A percentile compares a stretch with the other conserved stretches of the same genome.
Conservation (phyloP, 345 rosid species). For the Pseudoturritis turrita region DNA sequence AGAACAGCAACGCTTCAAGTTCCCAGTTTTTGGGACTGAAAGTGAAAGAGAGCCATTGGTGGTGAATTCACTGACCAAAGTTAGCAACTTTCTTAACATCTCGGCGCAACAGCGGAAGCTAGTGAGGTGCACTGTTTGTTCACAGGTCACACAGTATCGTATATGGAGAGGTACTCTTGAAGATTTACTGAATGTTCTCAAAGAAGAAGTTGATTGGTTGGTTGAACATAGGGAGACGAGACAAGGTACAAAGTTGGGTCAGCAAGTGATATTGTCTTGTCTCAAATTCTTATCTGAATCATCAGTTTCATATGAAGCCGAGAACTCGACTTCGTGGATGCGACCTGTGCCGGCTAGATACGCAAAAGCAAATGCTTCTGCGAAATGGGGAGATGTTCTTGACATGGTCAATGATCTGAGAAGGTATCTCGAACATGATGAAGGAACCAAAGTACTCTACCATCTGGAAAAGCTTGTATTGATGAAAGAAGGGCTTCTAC, state of each 20-base stretch:
- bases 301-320: slow-evolving; percentile 34
- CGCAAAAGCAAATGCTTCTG: slow-evolving; percentile 26
- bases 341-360: slow-evolving; percentile 42
- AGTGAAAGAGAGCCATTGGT: slow-evolving; percentile 52
- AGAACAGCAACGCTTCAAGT: slow-evolving; percentile 13
- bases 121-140: slow-evolving; percentile 49
- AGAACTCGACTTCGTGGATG: slow-evolving; percentile 64
- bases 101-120: slow-evolving; percentile 70
- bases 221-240: slow-evolving; percentile 28
- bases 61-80: slow-evolving; percentile 54
- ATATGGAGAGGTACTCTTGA: slow-evolving; percentile 66
- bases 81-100: slow-evolving; percentile 49
- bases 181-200: slow-evolving; percentile 54
- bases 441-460: slow-evolving; percentile 29
- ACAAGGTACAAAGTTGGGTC: slow-evolving; percentile 46
- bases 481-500: slow-evolving; percentile 82
- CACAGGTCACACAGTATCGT: slow-evolving; percentile 66
- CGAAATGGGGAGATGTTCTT: slow-evolving; percentile 74
- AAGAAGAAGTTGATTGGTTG: slow-evolving; percentile 48
- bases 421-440: slow-evolving; percentile 40
- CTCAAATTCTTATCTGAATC: slow-evolving; percentile 52
- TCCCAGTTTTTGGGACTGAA: slow-evolving; percentile 34
- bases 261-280: slow-evolving; percentile 62
- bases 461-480: slow-evolving; percentile 56
- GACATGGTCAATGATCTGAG: slow-evolving; percentile 72